phyloP scores from a whole-genome alignment of 805 yeast genomes.

The Pichia scutulata region DNA sequence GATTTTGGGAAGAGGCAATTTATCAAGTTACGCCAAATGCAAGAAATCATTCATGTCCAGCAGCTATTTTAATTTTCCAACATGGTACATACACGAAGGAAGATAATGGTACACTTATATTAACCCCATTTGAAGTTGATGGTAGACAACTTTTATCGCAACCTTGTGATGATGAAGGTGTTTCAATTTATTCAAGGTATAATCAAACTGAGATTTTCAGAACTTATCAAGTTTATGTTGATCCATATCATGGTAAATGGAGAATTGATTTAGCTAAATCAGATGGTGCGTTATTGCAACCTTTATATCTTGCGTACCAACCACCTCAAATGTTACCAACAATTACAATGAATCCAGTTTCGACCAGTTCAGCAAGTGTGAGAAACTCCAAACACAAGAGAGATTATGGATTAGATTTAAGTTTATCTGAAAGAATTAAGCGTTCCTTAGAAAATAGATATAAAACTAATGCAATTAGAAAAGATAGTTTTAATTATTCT shows the following conservation, averaged over 20 bases:
- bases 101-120: conserved; percentile 56
- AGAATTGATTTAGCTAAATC: conserved; percentile 65
- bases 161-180: conserved; percentile 66
- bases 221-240: conserved; percentile 52
- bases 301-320: conserved; percentile 81
- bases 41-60: conserved; percentile 69
- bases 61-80: conserved; percentile 76
- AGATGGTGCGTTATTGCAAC: conserved; percentile 77
- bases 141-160: conserved; percentile 87
- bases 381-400: conserved; percentile 8
- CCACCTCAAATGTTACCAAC: conserved; percentile 98
- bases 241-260: conserved; percentile 78
- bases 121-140: conserved; percentile 76
- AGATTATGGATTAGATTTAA: conserved; percentile 19
- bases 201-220: conserved; percentile 55
- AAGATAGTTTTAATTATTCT: conserved; percentile 33
- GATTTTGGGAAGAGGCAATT: conserved; percentile 81
- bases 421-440: conserved; percentile 40
- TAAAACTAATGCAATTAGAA: conserved; percentile 63
- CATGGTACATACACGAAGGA: conserved; percentile 73
- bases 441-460: conserved; percentile 74
- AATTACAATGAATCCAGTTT: conserved; percentile 78
- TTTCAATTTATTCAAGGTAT: conserved; percentile 64
- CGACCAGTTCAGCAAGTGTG: conserved; percentile 16
- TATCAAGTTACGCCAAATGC: conserved; percentile 74